phyloP scores from a whole-genome alignment of 257 asterid genomes.

The Gentiana dahurica region DNA sequence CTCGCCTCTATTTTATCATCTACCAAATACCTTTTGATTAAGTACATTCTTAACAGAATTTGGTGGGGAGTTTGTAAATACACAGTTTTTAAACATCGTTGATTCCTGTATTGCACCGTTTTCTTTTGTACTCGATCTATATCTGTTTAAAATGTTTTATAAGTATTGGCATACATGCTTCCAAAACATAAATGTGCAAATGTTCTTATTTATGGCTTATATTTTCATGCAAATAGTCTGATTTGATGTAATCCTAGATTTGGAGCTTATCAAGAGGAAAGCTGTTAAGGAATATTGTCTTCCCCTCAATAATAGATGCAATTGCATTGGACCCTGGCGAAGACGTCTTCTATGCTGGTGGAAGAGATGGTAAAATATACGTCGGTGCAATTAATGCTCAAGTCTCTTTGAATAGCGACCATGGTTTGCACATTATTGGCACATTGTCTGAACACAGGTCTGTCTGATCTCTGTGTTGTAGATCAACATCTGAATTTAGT shows the following conservation, averaged over 20 bases:
- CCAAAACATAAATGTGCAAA: no score
- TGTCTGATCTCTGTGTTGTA: conserved; percentile 5
- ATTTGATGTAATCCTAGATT: conserved; percentile 29
- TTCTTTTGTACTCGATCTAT: no score
- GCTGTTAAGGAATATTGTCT: conserved; percentile 49
- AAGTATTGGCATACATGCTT: no score
- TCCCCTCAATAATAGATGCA: conserved; percentile 75
- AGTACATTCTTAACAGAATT: no score
- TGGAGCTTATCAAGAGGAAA: conserved; percentile 82
- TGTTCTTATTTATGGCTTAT: no score
- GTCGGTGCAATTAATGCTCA: conserved; percentile 58
- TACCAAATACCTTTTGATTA: no score
- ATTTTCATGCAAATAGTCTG: neutral
- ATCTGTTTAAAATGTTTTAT: no score
- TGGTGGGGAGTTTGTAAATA: no score
- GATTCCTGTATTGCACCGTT: no score
- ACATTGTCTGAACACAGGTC: conserved; percentile 76
- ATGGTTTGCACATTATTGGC: conserved; percentile 57
- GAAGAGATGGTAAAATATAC: conserved; percentile 84
- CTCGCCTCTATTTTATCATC: no score
- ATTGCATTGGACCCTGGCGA: conserved; percentile 76
- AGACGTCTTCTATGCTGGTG: conserved; percentile 84
- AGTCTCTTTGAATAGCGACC: conserved; percentile 32
- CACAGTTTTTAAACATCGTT: no score
- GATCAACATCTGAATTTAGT: neutral